A percentile compares a stretch with the other conserved stretches of the same genome.
phyloP scores from a whole-genome alignment of 345 rosid species.

The Brassica rapa region DNA sequence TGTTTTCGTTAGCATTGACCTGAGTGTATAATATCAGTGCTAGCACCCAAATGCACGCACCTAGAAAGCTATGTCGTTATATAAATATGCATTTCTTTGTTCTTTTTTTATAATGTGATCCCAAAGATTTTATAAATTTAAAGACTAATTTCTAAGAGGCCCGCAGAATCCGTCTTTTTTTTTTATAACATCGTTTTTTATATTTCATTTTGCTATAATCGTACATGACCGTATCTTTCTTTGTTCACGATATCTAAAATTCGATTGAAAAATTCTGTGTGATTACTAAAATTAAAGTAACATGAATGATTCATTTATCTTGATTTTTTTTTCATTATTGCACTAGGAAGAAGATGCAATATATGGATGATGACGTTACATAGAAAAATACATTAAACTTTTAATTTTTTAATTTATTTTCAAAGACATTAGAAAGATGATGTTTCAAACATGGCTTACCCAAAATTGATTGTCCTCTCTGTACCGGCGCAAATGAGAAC shows the following conservation, averaged over 20 bases:
- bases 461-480: constrained; percentile 33
- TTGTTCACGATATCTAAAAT: constrained; percentile 4
- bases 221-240: constrained; percentile 21
- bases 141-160: too few species aligned
- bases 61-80: neutral
- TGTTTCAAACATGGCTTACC: constrained; percentile 39
- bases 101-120: too few species aligned
- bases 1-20: constrained; percentile 16
- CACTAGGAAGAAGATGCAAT: neutral
- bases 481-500: neutral
- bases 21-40: neutral
- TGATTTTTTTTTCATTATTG: constrained; percentile 7
- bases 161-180: too few species aligned
- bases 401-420: neutral
- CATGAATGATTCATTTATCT: constrained; percentile 13
- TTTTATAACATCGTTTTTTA: neutral
- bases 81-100: too few species aligned
- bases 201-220: neutral
- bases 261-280: neutral
- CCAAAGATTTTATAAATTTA: too few species aligned
- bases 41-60: constrained; percentile 26
- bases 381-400: constrained; percentile 12
- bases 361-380: constrained; percentile 20
- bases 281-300: constrained; percentile 8
- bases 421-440: constrained; percentile 15